Evolutionary conservation across 352 stramenopile species (phyloP), one percentile per base, ranked within the genome.

Genomic region (Phytophthora podocarpi): DNA sequence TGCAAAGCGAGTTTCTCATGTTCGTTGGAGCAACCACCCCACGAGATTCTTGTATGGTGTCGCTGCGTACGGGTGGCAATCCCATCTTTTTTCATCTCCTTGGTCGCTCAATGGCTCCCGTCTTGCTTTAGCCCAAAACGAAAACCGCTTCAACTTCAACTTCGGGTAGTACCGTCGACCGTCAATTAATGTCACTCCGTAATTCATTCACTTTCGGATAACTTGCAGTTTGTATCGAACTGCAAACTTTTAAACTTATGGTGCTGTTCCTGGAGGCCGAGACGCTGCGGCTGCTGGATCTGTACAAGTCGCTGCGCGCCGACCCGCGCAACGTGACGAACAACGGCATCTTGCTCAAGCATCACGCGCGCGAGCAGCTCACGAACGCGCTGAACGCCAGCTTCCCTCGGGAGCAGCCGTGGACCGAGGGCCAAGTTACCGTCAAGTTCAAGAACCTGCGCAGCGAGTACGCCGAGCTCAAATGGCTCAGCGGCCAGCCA

Each of bases 361-460:
- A 73, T 31, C 55, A 64, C 40, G 78, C 78, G 43, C 68, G 74
- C 34, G 63, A 80, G 41, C 40, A 71, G 66, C 71, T 88, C 24
- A 80, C 78, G 30, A 59, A 53, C 27, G 61, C 65, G 7, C 63
- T 88, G 51, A 88, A 88, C 62, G 47, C 40, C 36, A 71, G 39
- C 45, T 82, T 74, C 46, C 55, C 64, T 30, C 64, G 64, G 28
- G 54, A 65, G 34, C 49, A 64, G 24, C 64, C 64, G 21, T 85
- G 78, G 74, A 83, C 71, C 15, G 78, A 86, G 57, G 70, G 49
- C 36, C 78, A 88, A 50, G 68, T 88, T 47, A 68, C 70, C 6
- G 78, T 85, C 59, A 88, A 88, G 65, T 76, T 85, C 43, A 88
- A 88, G 66, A 88, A 88, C 65, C 49, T 88, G 23, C 78, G 78